Conservation (phyloP, 495 filamentous ascomycete species). For the Rhypophila decipiens region DNA sequence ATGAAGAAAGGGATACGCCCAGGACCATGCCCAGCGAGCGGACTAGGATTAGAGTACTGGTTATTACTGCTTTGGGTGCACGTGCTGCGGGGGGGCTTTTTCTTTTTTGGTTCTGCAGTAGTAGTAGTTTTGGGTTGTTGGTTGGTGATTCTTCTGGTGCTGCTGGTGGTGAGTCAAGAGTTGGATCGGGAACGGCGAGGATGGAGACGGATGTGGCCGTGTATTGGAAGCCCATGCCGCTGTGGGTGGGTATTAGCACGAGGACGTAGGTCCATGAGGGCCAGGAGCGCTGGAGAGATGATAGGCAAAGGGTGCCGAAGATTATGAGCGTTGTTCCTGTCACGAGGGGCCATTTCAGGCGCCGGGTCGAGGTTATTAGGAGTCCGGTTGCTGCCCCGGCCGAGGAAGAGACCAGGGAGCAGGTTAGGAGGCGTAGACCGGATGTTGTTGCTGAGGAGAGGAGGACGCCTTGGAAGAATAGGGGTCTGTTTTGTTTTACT, state of each 20-base stretch:
- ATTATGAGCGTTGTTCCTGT: constrained; percentile 50
- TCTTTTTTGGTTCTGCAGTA: too few relatives aligned
- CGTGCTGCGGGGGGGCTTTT: too few relatives aligned
- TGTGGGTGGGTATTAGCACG: constrained; percentile 52
- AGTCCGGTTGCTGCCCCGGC: constrained; percentile 61
- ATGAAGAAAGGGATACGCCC: constrained; percentile 62
- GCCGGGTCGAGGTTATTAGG: constrained; percentile 60
- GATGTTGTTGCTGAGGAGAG: constrained; percentile 64
- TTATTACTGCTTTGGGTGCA: constrained; percentile 75
- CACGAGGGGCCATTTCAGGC: constrained; percentile 57
- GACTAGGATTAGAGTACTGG: constrained; percentile 62
- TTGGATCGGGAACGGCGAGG: constrained; percentile 57
- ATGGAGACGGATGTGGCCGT: constrained; percentile 61
- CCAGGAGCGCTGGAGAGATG: constrained; percentile 44
- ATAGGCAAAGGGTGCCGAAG: constrained; percentile 46
- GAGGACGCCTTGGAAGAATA: constrained; percentile 78
- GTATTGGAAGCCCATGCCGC: constrained; percentile 61
- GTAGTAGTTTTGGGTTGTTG: too few relatives aligned
- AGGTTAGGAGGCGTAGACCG: constrained; percentile 61
- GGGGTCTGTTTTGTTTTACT: constrained; percentile 33
- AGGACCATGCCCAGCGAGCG: constrained; percentile 63
- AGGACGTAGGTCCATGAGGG: constrained; percentile 54
- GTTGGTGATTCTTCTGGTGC: too few relatives aligned
- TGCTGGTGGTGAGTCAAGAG: too few relatives aligned
- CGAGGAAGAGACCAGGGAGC: constrained; percentile 50